phyloP scores from a whole-genome alignment of 164 flowering plant genomes.

The Umbilicus rupestris region DNA sequence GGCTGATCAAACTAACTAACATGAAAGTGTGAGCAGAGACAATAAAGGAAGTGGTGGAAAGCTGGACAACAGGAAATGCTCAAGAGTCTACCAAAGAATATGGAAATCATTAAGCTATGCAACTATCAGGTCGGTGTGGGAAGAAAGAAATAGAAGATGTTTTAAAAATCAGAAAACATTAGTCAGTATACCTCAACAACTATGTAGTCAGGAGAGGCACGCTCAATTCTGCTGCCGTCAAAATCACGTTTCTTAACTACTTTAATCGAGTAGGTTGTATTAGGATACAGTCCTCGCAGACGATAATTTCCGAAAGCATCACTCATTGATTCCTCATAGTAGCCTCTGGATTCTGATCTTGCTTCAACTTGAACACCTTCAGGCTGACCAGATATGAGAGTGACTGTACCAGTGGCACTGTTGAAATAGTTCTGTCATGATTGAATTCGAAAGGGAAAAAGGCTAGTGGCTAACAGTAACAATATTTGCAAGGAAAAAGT shows the following conservation, averaged over 20 bases:
- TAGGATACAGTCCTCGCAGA: slow-evolving; percentile 81
- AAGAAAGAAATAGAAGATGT: neutral
- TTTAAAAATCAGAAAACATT: neutral
- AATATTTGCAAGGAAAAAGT: neutral
- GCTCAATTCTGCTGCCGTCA: slow-evolving; percentile 52
- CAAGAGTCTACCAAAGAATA: no score
- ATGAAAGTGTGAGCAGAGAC: no score
- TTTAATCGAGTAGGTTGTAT: slow-evolving; percentile 59
- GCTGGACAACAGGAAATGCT: no score
- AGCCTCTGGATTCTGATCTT: slow-evolving; percentile 76
- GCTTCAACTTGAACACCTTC: slow-evolving; percentile 87
- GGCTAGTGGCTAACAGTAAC: neutral
- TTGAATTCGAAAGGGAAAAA: neutral
- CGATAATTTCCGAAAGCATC: slow-evolving; percentile 79
- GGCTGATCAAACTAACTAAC: no score
- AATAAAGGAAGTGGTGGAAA: no score
- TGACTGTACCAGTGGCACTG: slow-evolving; percentile 84
- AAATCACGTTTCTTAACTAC: slow-evolving; percentile 52
- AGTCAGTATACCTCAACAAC: slow-evolving; percentile 47
- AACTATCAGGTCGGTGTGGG: no score
- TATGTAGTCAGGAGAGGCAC: slow-evolving; percentile 81
- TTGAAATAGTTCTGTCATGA: slow-evolving; percentile 7
- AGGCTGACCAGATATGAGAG: slow-evolving; percentile 83
- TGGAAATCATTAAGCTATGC: no score
- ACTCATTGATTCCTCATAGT: slow-evolving; percentile 77